Evolutionary conservation across 1,139 yeast species (phyloP).

Genomic region (Lizanozyma gosingica): DNA sequence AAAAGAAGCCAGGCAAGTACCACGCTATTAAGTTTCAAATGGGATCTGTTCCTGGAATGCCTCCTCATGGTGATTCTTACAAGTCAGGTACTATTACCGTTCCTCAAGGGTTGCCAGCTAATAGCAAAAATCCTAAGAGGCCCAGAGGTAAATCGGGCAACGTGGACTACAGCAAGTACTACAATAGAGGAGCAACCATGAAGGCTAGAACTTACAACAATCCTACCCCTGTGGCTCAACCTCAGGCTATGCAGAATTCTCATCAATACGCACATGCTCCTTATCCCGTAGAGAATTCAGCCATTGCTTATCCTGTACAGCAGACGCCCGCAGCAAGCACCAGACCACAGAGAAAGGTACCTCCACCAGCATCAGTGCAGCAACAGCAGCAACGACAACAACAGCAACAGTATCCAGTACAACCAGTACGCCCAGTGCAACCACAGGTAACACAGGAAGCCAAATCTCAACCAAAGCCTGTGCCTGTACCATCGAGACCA

Average conservation of each 20-base stretch:
- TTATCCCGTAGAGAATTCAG: slow-evolving; percentile 20
- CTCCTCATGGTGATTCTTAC: slow-evolving; percentile 60
- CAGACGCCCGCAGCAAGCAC: no score
- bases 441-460: slow-evolving; percentile 6
- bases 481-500: slow-evolving; percentile 18
- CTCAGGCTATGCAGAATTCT: slow-evolving; percentile 3
- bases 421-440: slow-evolving; percentile 5
- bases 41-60: slow-evolving; percentile 45
- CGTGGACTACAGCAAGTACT: slow-evolving; percentile 38
- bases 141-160: slow-evolving; percentile 42
- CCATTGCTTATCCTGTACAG: slow-evolving; percentile 8
- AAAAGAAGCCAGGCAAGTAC: slow-evolving; percentile 77
- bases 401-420: slow-evolving; percentile 5
- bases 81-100: slow-evolving; percentile 87
- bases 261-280: slow-evolving; percentile 5
- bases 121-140: slow-evolving; percentile 58
- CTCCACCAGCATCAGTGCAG: slow-evolving; percentile 14
- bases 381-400: slow-evolving; percentile 6
- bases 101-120: slow-evolving; percentile 69
- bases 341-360: slow-evolving; percentile 13
- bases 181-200: slow-evolving; percentile 22
- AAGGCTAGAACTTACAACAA: slow-evolving; percentile 1
- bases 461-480: slow-evolving; percentile 8
- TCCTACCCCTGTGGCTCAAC: slow-evolving; percentile 5
- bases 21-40: slow-evolving; percentile 64